Conservation (phyloP, 805 yeast genomes). For the Ogataea pilisensis region DNA sequence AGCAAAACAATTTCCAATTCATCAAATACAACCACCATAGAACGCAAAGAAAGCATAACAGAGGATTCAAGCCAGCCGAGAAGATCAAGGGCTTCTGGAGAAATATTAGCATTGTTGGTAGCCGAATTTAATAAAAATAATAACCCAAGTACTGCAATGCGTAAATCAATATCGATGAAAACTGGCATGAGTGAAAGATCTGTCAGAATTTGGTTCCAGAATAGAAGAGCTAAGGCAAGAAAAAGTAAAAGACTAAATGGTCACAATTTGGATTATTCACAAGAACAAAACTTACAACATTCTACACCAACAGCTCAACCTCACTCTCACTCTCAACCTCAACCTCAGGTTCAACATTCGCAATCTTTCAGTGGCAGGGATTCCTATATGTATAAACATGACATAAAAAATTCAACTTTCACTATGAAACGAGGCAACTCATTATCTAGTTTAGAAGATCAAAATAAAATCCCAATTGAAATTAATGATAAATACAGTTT, state of each 20-base stretch:
- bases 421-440: slow-evolving; percentile 17
- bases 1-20: background rate
- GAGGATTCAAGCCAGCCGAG: slow-evolving; percentile 20
- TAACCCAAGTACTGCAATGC: slow-evolving; percentile 67
- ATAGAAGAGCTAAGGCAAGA: slow-evolving; percentile 73
- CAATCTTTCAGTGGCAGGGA: slow-evolving; percentile 13
- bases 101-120: slow-evolving; percentile 63
- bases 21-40: background rate
- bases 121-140: slow-evolving; percentile 68
- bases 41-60: slow-evolving; percentile 6
- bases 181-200: slow-evolving; percentile 85
- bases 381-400: slow-evolving; percentile 6
- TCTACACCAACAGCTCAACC: background rate
- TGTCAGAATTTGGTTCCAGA: slow-evolving; percentile 92
- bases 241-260: slow-evolving; percentile 51
- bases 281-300: slow-evolving; percentile 1
- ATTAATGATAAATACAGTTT: slow-evolving; percentile 62
- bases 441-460: slow-evolving; percentile 17
- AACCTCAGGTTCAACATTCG: slow-evolving; percentile 5
- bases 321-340: no score
- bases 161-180: slow-evolving; percentile 63
- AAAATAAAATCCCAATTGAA: slow-evolving; percentile 40
- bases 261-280: slow-evolving; percentile 2
- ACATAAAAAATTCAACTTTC: background rate
- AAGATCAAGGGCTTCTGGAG: slow-evolving; percentile 49